Base-by-base conservation (phyloP, 2,329 filamentous ascomycete species). In the Calycina marina region DNA sequence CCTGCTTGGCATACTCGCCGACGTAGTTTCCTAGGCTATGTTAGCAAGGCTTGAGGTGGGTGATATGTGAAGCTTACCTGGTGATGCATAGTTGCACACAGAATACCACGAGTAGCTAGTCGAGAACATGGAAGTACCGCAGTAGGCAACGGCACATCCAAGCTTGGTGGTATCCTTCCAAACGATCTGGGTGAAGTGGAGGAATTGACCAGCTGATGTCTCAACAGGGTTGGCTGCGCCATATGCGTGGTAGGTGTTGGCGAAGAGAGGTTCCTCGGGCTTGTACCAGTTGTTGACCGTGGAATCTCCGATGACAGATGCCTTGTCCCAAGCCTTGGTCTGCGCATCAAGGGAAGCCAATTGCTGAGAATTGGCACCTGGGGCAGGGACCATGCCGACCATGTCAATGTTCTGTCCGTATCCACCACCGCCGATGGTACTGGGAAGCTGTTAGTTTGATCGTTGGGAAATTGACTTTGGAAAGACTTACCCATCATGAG, bases 361-460 rank as follows among this genome's bases (percentile, higher is more conserved):
- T n/a, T n/a, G n/a, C n/a, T 30, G 10, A 15, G 55, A 42, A n/a
- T 35, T 46, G 14, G 61, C 54, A 28, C 60, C 56, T 16, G 56
- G 55, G 30, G n/a, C n/a, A n/a, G n/a, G n/a, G n/a, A n/a, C n/a
- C n/a, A 56, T 56, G 29, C 58, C 66, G 52, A 56, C 65, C 44
- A 77, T 75, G 50, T 82, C 88, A 37, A 96, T 77, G 68, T 96
- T 98, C 62, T 98, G 90, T 41, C 90, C 90, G 51, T 90, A 92
- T 27, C 67, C 64, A 34, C 72, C 72, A 31, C 61, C 64, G 40
- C 70, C 69, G 28, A 68, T 60, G 15, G 60, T 54, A 46, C 67
- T 73, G 37, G 25, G 37, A 3, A n/a, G 11, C 18, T 37, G 48
- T 65, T 40, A 65, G 57, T 24, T 25, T 14, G n/a, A 6, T 32